phyloP scores from a whole-genome alignment of 345 rosid species.

The Citrus trifoliata region DNA sequence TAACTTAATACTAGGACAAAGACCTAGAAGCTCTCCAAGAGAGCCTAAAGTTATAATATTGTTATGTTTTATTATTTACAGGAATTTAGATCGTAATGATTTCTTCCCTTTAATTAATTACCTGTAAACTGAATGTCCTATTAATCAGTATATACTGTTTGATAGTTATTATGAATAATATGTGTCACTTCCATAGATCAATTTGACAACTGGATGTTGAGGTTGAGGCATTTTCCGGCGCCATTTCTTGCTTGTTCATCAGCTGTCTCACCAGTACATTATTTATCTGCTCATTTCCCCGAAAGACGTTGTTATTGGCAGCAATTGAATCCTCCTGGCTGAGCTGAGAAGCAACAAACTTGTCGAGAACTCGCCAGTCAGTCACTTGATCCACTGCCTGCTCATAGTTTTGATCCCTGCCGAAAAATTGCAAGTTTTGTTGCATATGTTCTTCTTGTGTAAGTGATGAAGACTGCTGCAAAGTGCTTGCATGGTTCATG shows the following conservation, averaged over 20 bases:
- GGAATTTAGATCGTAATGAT: slow-evolving; percentile 21
- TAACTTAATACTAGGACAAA: slow-evolving; percentile 12
- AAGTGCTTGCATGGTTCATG: slow-evolving; percentile 37
- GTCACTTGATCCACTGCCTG: slow-evolving; percentile 45
- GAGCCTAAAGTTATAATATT: slow-evolving; percentile 15
- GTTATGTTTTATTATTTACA: slow-evolving; percentile 40
- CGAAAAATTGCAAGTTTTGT: slow-evolving; percentile 21
- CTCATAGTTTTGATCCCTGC: slow-evolving; percentile 16
- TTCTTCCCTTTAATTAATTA: not conserved
- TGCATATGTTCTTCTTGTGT: slow-evolving; percentile 36
- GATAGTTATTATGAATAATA: not conserved
- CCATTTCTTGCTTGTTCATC: slow-evolving; percentile 30
- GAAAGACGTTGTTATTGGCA: slow-evolving; percentile 12
- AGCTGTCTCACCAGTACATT: slow-evolving; percentile 23
- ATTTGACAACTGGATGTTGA: slow-evolving; percentile 40
- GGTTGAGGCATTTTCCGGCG: slow-evolving; percentile 35
- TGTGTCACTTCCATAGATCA: slow-evolving; percentile 51
- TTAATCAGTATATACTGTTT: slow-evolving; percentile 28
- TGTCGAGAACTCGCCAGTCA: slow-evolving; percentile 76
- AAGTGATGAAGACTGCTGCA: slow-evolving; percentile 31
- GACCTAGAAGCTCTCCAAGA: slow-evolving; percentile 18
- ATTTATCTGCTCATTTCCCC: slow-evolving; percentile 21
- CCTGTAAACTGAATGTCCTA: slow-evolving; percentile 24
- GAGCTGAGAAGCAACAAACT: slow-evolving; percentile 72
- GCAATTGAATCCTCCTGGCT: slow-evolving; percentile 51